These are phyloP conservation scores for Cryptococcus neoformans DNA, from an alignment of 1,284 basidiomycete genomes.

Conservation along the genomic window DNA sequence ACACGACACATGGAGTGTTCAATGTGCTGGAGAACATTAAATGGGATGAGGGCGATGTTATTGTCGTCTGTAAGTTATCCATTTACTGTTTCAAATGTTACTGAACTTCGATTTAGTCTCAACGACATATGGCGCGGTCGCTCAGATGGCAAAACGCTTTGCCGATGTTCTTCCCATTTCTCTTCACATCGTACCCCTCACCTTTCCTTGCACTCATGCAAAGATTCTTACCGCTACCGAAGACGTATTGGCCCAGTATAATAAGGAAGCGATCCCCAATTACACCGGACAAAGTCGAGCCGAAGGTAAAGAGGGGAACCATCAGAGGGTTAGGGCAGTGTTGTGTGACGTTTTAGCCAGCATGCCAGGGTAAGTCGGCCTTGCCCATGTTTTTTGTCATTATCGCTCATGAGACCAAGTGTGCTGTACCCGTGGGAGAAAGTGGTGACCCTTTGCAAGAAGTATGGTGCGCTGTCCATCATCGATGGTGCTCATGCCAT, in stretches of 20 bases:
- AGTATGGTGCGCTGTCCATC: conserved; percentile 65
- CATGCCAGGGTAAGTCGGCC: conserved; percentile 56
- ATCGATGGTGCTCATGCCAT: conserved; percentile 84
- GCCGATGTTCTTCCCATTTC: conserved; percentile 59
- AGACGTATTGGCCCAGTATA: conserved; percentile 45
- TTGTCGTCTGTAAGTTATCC: conserved; percentile 52
- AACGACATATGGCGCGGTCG: conserved; percentile 65
- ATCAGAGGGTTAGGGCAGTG: conserved; percentile 56
- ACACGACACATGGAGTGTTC: conserved; percentile 65
- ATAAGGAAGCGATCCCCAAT: conserved; percentile 19
- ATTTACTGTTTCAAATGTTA: not conserved
- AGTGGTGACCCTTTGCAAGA: conserved; percentile 65
- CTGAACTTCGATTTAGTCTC: conserved; percentile 51
- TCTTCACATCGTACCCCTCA: conserved; percentile 55
- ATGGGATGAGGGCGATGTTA: conserved; percentile 56
- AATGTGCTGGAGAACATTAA: conserved; percentile 63
- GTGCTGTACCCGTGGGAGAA: conserved; percentile 74
- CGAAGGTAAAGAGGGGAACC: conserved; percentile 19
- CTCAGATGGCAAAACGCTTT: conserved; percentile 59
- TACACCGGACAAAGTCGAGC: conserved; percentile 37
- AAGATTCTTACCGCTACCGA: conserved; percentile 60
- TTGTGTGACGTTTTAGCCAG: conserved; percentile 72
- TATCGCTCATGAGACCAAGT: conserved; percentile 29
- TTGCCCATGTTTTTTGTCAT: not conserved
- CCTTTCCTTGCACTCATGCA: conserved; percentile 63